phyloP scores from a whole-genome alignment of 2,329 filamentous ascomycete species.

The Penicillium sp. region DNA sequence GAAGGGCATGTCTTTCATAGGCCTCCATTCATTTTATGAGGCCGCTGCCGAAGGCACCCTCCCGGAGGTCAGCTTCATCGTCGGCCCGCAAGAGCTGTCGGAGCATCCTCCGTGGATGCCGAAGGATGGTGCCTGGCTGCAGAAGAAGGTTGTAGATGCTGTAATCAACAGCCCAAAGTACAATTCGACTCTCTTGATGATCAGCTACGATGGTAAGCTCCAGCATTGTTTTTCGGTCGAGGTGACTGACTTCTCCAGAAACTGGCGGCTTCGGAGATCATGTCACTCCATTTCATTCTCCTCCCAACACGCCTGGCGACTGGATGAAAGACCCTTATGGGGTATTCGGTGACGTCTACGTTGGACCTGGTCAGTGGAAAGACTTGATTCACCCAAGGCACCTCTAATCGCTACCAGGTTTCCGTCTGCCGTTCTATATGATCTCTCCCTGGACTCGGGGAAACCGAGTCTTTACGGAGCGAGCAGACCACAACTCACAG shows the following conservation, averaged over 20 bases:
- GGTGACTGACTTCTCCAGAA: slow-evolving; percentile 31
- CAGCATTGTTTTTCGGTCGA: not conserved
- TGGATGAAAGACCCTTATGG: slow-evolving; percentile 48
- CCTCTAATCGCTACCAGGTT: slow-evolving; percentile 26
- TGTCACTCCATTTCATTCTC: slow-evolving; percentile 49
- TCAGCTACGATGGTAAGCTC: slow-evolving; percentile 46
- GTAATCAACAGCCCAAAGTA: slow-evolving; percentile 49
- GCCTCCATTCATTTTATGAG: slow-evolving; percentile 47
- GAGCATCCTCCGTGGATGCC: slow-evolving; percentile 52
- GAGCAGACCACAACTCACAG: slow-evolving; percentile 52
- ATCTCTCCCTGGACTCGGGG: slow-evolving; percentile 53
- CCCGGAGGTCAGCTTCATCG: slow-evolving; percentile 49
- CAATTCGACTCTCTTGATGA: slow-evolving; percentile 45
- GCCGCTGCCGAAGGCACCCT: slow-evolving; percentile 49
- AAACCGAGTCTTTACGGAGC: slow-evolving; percentile 51
- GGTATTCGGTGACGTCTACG: slow-evolving; percentile 40
- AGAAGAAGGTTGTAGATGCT: slow-evolving; percentile 49
- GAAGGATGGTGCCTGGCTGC: slow-evolving; percentile 51
- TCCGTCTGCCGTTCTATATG: slow-evolving; percentile 52
- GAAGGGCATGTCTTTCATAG: slow-evolving; percentile 45
- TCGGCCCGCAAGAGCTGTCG: slow-evolving; percentile 47
- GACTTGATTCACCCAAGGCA: not conserved
- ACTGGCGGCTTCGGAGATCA: slow-evolving; percentile 53
- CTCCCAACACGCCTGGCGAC: slow-evolving; percentile 47
- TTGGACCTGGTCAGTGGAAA: slow-evolving; percentile 35